Percentiles rank a stretch among this genome's conserved stretches.
Conservation (phyloP, 257 asterid species). For the Osmanthus fragrans region DNA sequence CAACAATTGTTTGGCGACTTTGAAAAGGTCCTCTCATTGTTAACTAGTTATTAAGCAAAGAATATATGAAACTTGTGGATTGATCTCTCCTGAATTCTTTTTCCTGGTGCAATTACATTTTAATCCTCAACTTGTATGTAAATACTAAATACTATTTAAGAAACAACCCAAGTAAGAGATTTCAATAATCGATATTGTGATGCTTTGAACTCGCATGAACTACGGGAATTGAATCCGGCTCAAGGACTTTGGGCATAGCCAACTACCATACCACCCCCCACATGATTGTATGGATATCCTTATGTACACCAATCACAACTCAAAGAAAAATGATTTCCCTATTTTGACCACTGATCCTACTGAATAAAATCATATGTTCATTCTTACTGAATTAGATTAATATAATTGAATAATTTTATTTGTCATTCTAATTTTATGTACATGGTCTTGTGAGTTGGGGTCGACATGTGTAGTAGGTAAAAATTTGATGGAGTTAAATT, state of each 20-base stretch:
- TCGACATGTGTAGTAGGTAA: no score
- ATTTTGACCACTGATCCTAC: background rate
- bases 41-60: slow-evolving; percentile 11
- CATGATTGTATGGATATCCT: no score
- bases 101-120: background rate
- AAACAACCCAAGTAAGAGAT: slow-evolving; percentile 21
- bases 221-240: background rate
- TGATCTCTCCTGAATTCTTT: slow-evolving; percentile 1
- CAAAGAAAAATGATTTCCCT: no score
- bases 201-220: background rate
- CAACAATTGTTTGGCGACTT: background rate
- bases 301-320: no score
- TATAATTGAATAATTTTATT: no score
- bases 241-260: background rate
- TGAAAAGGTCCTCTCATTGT: slow-evolving; percentile 3
- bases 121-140: background rate
- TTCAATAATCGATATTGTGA: background rate
- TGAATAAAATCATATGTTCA: no score
- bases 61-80: background rate
- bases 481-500: no score
- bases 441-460: no score
- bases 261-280: no score
- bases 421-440: no score
- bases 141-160: slow-evolving; percentile 1
- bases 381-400: no score